phyloP scores from a whole-genome alignment of 1,284 basidiomycete species.

The Malassezia nana region DNA sequence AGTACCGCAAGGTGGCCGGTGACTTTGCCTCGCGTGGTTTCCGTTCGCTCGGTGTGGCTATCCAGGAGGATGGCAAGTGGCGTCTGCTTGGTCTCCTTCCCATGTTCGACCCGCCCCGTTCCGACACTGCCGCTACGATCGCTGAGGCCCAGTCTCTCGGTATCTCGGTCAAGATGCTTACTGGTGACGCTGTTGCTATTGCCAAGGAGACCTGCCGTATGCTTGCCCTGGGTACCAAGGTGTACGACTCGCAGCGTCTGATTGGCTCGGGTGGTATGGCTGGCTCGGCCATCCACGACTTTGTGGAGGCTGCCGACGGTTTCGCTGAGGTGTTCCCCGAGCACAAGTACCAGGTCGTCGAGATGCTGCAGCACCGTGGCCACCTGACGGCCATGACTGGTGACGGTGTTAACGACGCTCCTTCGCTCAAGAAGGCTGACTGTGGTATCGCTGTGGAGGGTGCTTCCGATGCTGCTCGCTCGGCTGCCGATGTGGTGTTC shows the following conservation, averaged over 20 bases:
- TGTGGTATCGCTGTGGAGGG: constrained; percentile 54
- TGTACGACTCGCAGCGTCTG: constrained; percentile 55
- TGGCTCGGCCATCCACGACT: constrained; percentile 54
- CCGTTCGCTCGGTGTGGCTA: constrained; percentile 55
- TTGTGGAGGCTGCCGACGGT: constrained; percentile 56
- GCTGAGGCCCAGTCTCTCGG: constrained; percentile 54
- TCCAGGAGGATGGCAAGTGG: constrained; percentile 54
- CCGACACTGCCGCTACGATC: constrained; percentile 55
- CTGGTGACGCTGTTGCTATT: constrained; percentile 57
- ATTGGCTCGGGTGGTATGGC: constrained; percentile 54
- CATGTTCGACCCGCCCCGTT: constrained; percentile 55
- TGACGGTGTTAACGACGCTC: constrained; percentile 51
- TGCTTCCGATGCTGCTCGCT: constrained; percentile 53
- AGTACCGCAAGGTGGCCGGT: constrained; percentile 51
- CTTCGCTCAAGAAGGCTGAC: constrained; percentile 52
- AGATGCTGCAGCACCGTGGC: constrained; percentile 54
- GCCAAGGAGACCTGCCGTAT: constrained; percentile 56
- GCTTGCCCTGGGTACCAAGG: constrained; percentile 53
- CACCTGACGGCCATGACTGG: constrained; percentile 55
- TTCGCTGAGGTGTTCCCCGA: constrained; percentile 57
- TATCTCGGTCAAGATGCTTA: constrained; percentile 56
- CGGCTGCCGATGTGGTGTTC: constrained; percentile 55
- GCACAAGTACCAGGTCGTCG: constrained; percentile 55
- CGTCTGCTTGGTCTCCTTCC: constrained; percentile 52
- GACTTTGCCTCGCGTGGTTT: constrained; percentile 55